Conservation (phyloP, 1,139 yeast species). For the Hanseniaspora uvarum region DNA sequence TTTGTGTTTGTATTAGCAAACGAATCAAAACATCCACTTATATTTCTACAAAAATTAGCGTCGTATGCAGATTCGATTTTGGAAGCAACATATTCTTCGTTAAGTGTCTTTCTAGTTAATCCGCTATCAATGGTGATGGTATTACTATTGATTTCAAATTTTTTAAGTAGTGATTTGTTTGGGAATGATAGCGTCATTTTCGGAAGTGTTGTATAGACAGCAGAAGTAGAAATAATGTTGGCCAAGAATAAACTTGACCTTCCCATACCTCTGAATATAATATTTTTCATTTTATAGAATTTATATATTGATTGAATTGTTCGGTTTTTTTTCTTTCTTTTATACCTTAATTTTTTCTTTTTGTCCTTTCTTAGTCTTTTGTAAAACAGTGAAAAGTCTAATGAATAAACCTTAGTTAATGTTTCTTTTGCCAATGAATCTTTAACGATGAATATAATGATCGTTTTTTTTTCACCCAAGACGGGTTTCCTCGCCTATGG, state of each 20-base stretch:
- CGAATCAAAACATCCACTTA: background rate
- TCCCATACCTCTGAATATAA: conserved; percentile 4
- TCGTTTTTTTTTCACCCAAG: no score
- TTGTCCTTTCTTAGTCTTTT: no score
- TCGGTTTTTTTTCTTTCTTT: background rate
- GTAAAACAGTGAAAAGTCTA: no score
- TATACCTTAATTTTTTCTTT: background rate
- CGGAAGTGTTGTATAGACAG: background rate
- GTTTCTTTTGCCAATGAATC: no score
- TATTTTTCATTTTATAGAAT: conserved; percentile 3
- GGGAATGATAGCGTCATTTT: background rate
- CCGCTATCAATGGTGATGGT: background rate
- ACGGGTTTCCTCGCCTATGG: no score
- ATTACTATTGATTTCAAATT: background rate
- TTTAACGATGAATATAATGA: no score
- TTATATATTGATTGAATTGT: background rate
- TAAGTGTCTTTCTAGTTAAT: background rate
- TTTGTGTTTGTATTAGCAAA: background rate
- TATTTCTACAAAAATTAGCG: background rate
- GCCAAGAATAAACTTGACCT: conserved; percentile 8
- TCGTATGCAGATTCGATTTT: background rate
- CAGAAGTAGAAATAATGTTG: background rate
- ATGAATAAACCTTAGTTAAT: no score
- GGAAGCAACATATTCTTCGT: background rate
- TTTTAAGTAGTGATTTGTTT: background rate